Percentiles rank a stretch among this genome's conserved stretches.
Evolutionary conservation across 208 protist genomes (phyloP).

Genomic region (Perkinsela sp.): DNA sequence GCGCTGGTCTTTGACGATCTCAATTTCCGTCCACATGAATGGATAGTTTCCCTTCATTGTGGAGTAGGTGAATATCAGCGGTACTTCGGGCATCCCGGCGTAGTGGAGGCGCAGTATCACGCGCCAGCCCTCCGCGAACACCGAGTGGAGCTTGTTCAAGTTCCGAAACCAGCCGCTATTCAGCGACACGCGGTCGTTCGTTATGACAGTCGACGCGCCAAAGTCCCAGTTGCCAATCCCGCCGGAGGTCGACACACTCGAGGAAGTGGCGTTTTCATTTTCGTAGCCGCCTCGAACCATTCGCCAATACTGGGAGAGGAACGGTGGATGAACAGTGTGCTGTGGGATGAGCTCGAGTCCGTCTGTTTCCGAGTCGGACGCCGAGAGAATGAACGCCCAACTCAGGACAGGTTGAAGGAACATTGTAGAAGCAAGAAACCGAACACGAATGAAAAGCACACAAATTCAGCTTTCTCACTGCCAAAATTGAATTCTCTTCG

Average conservation of each 20-base stretch:
- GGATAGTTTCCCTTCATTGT: not conserved
- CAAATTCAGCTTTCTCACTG: too few species aligned
- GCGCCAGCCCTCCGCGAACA: not conserved
- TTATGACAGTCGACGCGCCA: not conserved
- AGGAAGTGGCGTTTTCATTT: not conserved
- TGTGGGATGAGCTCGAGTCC: not conserved
- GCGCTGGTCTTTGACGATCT: not conserved
- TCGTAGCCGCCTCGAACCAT: not conserved
- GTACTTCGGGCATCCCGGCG: not conserved
- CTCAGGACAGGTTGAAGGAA: too few species aligned
- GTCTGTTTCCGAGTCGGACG: not conserved
- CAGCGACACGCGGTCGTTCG: not conserved
- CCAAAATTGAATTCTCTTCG: slow-evolving; percentile 4
- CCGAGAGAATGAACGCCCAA: too few species aligned
- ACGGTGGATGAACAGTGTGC: not conserved
- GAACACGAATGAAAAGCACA: too few species aligned
- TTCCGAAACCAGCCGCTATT: not conserved
- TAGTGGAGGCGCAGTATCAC: not conserved
- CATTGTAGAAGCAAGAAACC: too few species aligned
- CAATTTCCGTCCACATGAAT: not conserved
- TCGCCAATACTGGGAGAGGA: not conserved
- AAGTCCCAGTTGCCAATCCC: not conserved
- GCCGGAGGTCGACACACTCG: not conserved
- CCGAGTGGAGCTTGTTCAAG: not conserved
- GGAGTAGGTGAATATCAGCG: not conserved